These are phyloP conservation scores for Jasminum sambac DNA, from an alignment of 257 asterid species.

Conservation along the genomic window DNA sequence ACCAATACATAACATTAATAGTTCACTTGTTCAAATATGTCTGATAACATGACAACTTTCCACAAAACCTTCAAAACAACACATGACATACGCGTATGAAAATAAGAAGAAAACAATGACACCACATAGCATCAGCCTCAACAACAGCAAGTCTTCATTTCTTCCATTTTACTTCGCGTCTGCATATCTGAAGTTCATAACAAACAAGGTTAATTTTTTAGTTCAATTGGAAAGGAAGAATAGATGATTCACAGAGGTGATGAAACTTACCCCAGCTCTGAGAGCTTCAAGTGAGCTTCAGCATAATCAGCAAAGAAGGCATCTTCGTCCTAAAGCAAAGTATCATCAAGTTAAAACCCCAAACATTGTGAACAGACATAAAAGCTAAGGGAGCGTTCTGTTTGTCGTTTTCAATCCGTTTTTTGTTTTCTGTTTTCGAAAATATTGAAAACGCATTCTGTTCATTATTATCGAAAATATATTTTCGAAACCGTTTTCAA, in stretches of 20 bases:
- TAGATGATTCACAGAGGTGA: neutral
- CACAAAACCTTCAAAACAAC: neutral
- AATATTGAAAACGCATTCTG: too few relatives aligned
- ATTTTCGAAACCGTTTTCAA: too few relatives aligned
- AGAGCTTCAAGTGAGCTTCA: constrained; percentile 76
- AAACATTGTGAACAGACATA: neutral
- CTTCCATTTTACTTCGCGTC: constrained; percentile 29
- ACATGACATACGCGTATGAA: neutral
- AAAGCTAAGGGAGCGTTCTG: too few relatives aligned
- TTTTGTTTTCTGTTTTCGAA: too few relatives aligned
- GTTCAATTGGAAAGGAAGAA: neutral
- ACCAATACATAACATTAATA: neutral
- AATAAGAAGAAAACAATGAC: neutral
- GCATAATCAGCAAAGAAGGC: constrained; percentile 81
- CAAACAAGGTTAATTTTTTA: neutral
- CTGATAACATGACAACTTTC: neutral
- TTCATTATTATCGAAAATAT: too few relatives aligned
- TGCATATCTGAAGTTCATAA: constrained; percentile 39
- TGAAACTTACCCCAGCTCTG: constrained; percentile 72
- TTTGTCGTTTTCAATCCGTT: too few relatives aligned
- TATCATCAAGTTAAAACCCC: neutral
- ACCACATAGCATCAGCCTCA: neutral
- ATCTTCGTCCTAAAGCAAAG: constrained; percentile 65
- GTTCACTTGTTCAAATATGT: too few relatives aligned
- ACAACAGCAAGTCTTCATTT: constrained; percentile 8